Conservation (phyloP, 164 flowering plant species). For the Piper longum region DNA sequence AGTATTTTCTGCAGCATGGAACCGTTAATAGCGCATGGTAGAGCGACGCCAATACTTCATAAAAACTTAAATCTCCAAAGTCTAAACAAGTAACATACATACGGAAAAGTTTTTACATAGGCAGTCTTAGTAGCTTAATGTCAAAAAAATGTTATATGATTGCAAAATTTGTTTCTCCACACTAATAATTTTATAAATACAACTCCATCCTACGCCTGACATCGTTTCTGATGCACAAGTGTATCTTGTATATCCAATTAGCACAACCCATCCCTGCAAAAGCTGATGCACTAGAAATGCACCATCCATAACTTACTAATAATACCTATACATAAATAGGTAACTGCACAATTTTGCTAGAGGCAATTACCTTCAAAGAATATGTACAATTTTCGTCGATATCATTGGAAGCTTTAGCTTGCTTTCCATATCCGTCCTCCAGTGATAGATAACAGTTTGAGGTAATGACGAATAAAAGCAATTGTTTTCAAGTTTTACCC, state of each 20-base stretch:
- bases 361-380: conserved; percentile 1
- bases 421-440: background rate
- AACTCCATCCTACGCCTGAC: background rate
- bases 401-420: conserved; percentile 1
- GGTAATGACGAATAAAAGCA: background rate
- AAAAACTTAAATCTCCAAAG: too few species aligned
- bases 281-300: background rate
- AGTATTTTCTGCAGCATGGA: too few species aligned
- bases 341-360: background rate
- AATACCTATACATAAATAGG: background rate
- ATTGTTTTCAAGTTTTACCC: conserved; percentile 1
- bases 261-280: background rate
- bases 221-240: background rate
- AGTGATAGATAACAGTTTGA: background rate
- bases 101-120: too few species aligned
- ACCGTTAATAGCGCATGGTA: too few species aligned
- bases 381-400: conserved; percentile 15
- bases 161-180: background rate
- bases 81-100: too few species aligned
- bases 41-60: too few species aligned
- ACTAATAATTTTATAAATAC: background rate
- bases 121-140: background rate
- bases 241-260: background rate
- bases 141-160: background rate
- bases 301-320: background rate